Evolutionary conservation across 805 yeast genomes (phyloP).

Genomic region (Yarrowia deformans): DNA sequence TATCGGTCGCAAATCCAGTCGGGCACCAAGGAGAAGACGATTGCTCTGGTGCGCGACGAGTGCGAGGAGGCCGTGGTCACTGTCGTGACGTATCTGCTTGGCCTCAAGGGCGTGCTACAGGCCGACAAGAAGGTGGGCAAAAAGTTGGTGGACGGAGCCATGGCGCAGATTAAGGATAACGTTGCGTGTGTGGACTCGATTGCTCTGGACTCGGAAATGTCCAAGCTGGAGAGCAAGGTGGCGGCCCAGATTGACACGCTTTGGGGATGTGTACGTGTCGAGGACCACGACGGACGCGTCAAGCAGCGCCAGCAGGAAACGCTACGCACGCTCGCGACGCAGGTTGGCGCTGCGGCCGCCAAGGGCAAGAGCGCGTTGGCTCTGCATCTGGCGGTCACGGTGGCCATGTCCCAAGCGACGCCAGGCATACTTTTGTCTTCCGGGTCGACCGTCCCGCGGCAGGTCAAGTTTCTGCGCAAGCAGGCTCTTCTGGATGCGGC

Average conservation of each 20-base stretch:
- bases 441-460: constrained; percentile 35
- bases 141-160: constrained; percentile 32
- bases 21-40: constrained; percentile 27
- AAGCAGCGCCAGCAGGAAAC: constrained; percentile 18
- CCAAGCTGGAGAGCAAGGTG: constrained; percentile 36
- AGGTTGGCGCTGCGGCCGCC: constrained; percentile 21
- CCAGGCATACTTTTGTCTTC: constrained; percentile 25
- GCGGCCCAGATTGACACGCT: constrained; percentile 18
- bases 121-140: constrained; percentile 36
- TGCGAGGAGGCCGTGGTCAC: constrained; percentile 15
- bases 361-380: constrained; percentile 38
- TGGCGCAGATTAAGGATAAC: constrained; percentile 38
- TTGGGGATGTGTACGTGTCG: constrained; percentile 29
- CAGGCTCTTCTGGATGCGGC: constrained; percentile 32
- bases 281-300: constrained; percentile 35
- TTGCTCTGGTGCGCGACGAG: constrained; percentile 14
- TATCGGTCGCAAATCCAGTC: constrained; percentile 6
- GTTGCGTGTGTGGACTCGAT: constrained; percentile 28
- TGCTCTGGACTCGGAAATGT: constrained; percentile 38
- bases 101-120: constrained; percentile 23
- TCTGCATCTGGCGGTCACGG: constrained; percentile 29
- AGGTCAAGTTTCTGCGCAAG: constrained; percentile 26
- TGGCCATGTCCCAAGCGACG: constrained; percentile 34
- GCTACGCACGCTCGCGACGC: constrained; percentile 27
- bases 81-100: constrained; percentile 17